Conservation (phyloP, 2,329 filamentous ascomycete species). For the Apiospora phragmitis region DNA sequence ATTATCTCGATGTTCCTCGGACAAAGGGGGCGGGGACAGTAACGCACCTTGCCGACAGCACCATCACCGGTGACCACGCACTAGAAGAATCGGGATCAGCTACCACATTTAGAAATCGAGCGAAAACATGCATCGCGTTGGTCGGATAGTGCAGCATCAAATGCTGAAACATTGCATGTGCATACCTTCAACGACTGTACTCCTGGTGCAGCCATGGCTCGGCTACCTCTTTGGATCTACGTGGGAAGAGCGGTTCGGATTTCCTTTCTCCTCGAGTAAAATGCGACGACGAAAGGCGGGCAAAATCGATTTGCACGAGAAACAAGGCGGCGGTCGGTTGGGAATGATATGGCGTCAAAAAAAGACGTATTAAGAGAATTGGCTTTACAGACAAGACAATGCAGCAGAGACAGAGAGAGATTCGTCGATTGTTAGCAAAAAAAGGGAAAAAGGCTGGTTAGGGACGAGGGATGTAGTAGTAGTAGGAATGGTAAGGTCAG, state of each 20-base stretch:
- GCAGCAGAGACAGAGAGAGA: conserved; percentile 7
- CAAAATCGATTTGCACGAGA: conserved; percentile 6
- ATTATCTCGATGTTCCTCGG: conserved; percentile 16
- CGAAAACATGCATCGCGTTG: background rate
- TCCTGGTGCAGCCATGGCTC: conserved; percentile 12
- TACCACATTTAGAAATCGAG: background rate
- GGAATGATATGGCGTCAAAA: background rate
- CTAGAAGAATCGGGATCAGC: conserved; percentile 44
- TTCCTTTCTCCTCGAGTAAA: conserved; percentile 6
- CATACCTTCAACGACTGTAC: conserved; percentile 13
- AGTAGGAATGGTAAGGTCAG: conserved; percentile 4
- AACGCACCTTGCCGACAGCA: conserved; percentile 93
- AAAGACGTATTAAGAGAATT: conserved; percentile 3
- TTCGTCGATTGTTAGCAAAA: conserved; percentile 9
- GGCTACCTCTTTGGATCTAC: conserved; percentile 6
- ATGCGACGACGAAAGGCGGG: conserved; percentile 6
- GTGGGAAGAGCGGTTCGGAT: conserved; percentile 1
- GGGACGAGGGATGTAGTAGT: conserved; percentile 10
- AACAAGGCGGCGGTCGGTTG: background rate
- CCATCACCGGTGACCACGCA: conserved; percentile 99
- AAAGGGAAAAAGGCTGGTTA: conserved; percentile 4
- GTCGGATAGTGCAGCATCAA: background rate
- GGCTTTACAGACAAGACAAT: conserved; percentile 7
- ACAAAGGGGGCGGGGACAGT: conserved; percentile 16
- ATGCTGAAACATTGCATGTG: background rate